Evolutionary conservation across 2,329 filamentous ascomycete species (phyloP), one percentile per base, ranked within the genome.

Genomic region (Metarhizium brunneum): DNA sequence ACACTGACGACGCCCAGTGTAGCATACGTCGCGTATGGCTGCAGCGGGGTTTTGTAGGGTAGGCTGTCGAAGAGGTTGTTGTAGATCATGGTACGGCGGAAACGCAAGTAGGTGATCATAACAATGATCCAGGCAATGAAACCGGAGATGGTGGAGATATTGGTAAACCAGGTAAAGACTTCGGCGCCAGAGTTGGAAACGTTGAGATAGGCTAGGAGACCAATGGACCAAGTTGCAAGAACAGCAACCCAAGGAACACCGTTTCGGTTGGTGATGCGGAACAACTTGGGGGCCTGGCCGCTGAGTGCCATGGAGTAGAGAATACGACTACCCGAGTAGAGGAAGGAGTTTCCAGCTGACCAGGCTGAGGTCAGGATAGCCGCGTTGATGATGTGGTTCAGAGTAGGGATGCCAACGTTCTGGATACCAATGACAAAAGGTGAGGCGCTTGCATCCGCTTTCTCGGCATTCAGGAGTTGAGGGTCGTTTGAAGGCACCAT

Each of bases 161-260:
- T 87, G 62, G 84, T 78, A 66, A 90, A 87, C 83, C 86, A 90
- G 53, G 75, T 77, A 68, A 89, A 90, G 6, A 87, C 86, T 2
- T 76, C 74, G 38, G 81, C 77, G 25, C 84, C 84, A 35, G 76
- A 79, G 60, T 77, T 79, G 49, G 80, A 84, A 48, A 84, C 78
- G 66, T 87, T 88, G 66, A 91, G 80, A 73, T 85, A 91, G 0
- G 84, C 83, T 3, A 91, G 76, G 8, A 86, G 75, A 29, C 84
- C 83, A 63, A 89, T 77, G 1, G 78, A 67, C 74, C 76, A 78
- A 5, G 82, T 83, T 54, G 69, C 70, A 5, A 82, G 66, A 1
- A 84, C 79, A 2, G 74, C 78, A 11, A 71, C 73, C 62, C 70
- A 83, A 0, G 85, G 85, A 0, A 87, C 82, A 52, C 86, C 86